Evolutionary conservation across 192 early-diverging fungal genomes (phyloP).

Genomic region (Umbelopsis isabellina): DNA sequence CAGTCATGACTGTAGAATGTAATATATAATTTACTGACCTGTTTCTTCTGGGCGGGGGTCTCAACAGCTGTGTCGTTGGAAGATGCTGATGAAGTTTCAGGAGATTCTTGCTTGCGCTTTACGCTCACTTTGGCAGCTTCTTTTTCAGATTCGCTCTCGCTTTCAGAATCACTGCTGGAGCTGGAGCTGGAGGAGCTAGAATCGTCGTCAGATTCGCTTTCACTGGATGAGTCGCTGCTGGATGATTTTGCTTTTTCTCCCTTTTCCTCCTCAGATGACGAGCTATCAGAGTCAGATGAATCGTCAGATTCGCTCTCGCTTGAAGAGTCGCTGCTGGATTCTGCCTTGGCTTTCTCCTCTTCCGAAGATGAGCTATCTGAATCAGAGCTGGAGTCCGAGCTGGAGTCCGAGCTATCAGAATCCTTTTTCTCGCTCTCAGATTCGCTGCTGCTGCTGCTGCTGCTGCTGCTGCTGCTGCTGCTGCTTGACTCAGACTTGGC

Average conservation of each 20-base stretch:
- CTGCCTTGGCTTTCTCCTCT: conserved; percentile 41
- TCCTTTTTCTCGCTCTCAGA: conserved; percentile 26
- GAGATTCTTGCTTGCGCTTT: conserved; percentile 7
- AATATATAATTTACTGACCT: background rate
- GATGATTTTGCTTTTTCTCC: background rate
- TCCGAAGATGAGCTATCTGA: conserved; percentile 31
- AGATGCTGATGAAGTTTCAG: background rate
- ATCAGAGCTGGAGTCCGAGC: conserved; percentile 29
- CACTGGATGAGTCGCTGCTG: conserved; percentile 25
- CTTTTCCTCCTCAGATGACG: background rate
- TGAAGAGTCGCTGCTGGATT: conserved; percentile 37
- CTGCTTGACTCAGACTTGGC: conserved; percentile 22
- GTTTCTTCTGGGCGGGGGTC: conserved; percentile 34
- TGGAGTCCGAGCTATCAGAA: conserved; percentile 26
- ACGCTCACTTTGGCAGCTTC: background rate
- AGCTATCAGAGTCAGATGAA: conserved; percentile 39
- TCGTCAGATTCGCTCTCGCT: conserved; percentile 42
- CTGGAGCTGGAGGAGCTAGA: conserved; percentile 29
- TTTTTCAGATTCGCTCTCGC: conserved; percentile 6
- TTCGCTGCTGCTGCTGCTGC: conserved; percentile 29
- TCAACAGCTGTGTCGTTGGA: conserved; percentile 16
- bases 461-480: conserved; percentile 24
- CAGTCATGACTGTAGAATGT: background rate
- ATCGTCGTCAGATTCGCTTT: conserved; percentile 26
- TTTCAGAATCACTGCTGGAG: conserved; percentile 17